Percentiles rank a stretch among this genome's conserved stretches.
phyloP scores from a whole-genome alignment of 768 basidiomycete genomes.

The Collybiopsis confluens region DNA sequence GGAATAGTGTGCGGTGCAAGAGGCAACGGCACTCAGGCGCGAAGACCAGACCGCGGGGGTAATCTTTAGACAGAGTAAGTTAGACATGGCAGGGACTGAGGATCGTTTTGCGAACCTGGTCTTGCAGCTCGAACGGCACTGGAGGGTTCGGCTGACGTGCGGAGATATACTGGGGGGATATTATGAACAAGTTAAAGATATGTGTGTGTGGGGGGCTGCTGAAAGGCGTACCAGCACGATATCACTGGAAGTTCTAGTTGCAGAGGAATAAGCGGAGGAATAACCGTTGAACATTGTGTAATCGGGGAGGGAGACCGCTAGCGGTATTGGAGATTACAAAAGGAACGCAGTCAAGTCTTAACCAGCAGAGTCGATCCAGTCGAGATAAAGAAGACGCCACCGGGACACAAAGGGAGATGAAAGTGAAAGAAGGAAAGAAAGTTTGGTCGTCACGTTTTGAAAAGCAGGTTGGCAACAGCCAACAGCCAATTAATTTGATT shows the following conservation, averaged over 20 bases:
- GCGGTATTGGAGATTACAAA: slow-evolving; percentile 8
- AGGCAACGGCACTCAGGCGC: slow-evolving; percentile 34
- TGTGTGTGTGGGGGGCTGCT: background rate
- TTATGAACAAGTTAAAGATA: background rate
- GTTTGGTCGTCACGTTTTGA: background rate
- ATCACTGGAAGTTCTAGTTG: slow-evolving; percentile 9
- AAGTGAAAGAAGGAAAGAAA: slow-evolving; percentile 7
- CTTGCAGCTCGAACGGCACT: slow-evolving; percentile 34
- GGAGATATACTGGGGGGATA: slow-evolving; percentile 26
- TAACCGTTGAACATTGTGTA: slow-evolving; percentile 1
- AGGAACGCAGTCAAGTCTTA: slow-evolving; percentile 9
- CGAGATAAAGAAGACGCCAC: slow-evolving; percentile 10
- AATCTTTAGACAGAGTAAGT: slow-evolving; percentile 24
- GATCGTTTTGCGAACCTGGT: slow-evolving; percentile 23
- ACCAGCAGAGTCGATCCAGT: slow-evolving; percentile 19
- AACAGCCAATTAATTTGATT: too few relatives aligned
- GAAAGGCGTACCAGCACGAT: slow-evolving; percentile 20
- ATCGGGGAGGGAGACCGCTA: slow-evolving; percentile 1
- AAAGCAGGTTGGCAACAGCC: background rate
- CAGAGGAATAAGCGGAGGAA: slow-evolving; percentile 2
- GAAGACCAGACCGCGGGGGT: slow-evolving; percentile 38
- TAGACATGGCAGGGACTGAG: background rate
- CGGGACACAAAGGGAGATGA: slow-evolving; percentile 3
- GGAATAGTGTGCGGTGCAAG: slow-evolving; percentile 33
- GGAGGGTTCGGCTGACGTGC: slow-evolving; percentile 22